Base-by-base conservation (phyloP, 805 yeast genomes). In the Yamadazyma sp. region DNA sequence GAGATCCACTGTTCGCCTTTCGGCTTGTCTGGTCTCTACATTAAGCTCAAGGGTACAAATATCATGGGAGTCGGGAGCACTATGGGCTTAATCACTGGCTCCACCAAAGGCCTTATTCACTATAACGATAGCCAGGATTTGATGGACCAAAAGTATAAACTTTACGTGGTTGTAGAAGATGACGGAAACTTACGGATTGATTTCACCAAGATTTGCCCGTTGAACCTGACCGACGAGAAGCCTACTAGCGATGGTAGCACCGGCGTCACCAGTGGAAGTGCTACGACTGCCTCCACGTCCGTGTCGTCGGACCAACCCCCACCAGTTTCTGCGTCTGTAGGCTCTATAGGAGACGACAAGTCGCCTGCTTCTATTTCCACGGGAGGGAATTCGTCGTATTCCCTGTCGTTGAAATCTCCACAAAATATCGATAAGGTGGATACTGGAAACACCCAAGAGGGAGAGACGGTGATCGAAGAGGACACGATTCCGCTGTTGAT, bases 1-100 rank as follows among this genome's bases (percentile, higher is more conserved):
- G 80, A 75, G 45, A 67, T 73, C 17, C 79, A 75, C 53, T 74
- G 79, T 48, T 73, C 79, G 2, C 80, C 80, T 2, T 75, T 75
- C 49, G 80, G 80, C 10, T 61, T 75, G 14, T 64, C 74, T 23
- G 80, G 80, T 10, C 50, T 74, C 7, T 75, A 73, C 50, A 60
- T 75, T 26, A 72, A 72, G 41, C 60, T 75, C 11, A 60, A 57
- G 5, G 78, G 71, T 6, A 69, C 75, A 0, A 71, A 72, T 33
- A 59, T 73, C 6, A 70, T 74, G 55, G 80, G 80, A 0, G 71
- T 75, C 5, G 80, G 80, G 3, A 68, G 76, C 7, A 73, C 79
- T 12, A 73, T 75, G 78, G 79, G 78, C 6, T 57, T 75, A 26
- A 63, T 75, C n/a, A 72, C 78, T 0, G 80, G 80, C 6, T 58